A percentile compares a stretch with the other conserved stretches of the same genome.
phyloP scores from a whole-genome alignment of 2,329 filamentous ascomycete species.

The Aspergillus tubingensis region DNA sequence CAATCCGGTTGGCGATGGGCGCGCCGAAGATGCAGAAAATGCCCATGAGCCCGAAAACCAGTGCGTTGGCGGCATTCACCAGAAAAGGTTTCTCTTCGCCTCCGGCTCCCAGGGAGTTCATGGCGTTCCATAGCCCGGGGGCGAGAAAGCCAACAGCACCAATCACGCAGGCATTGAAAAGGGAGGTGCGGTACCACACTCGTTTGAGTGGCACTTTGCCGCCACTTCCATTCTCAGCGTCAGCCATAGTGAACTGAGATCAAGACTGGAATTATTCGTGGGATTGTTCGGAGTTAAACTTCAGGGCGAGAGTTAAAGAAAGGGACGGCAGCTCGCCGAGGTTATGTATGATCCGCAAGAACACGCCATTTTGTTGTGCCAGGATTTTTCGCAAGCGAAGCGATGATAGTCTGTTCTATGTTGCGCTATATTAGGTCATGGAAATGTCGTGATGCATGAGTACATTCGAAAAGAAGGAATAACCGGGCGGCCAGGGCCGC shows the following conservation, averaged over 20 bases:
- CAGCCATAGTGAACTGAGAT: background rate
- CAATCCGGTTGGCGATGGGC: conserved; percentile 53
- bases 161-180: conserved; percentile 58
- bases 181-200: conserved; percentile 53
- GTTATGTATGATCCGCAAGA: background rate
- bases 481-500: background rate
- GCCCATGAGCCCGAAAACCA: conserved; percentile 46
- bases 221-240: background rate
- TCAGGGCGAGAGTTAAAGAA: background rate
- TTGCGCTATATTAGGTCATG: background rate
- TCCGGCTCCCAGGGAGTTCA: conserved; percentile 57
- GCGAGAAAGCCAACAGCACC: conserved; percentile 55
- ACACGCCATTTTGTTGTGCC: background rate
- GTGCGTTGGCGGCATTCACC: conserved; percentile 55
- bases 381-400: background rate
- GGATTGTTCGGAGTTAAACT: background rate
- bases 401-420: background rate
- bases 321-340: background rate
- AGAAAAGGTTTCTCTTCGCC: conserved; percentile 56
- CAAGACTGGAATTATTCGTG: background rate
- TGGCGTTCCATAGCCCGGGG: conserved; percentile 55
- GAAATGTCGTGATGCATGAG: background rate
- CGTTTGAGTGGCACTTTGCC: conserved; percentile 8
- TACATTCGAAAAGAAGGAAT: background rate
- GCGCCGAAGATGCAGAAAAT: conserved; percentile 50